Conservation (phyloP, 2,329 filamentous ascomycete species). For the Cladosporium sphaerospermum region DNA sequence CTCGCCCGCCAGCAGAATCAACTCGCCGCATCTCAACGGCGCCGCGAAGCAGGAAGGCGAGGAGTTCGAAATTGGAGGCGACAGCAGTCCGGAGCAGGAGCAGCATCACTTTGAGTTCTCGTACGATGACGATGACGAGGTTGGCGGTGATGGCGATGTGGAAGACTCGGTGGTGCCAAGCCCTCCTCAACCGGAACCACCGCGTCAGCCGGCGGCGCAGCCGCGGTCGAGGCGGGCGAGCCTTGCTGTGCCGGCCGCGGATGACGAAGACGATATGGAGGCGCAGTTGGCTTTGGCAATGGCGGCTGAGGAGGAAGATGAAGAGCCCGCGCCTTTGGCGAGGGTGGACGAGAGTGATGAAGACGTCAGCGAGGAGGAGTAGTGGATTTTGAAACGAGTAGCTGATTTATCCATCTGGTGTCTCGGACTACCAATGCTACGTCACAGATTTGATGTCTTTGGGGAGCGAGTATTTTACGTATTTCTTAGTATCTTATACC, state of each 20-base stretch:
- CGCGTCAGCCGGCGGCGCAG: conserved; percentile 16
- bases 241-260: conserved; percentile 23
- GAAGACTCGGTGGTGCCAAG: conserved; percentile 26
- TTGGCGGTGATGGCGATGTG: conserved; percentile 33
- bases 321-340: conserved; percentile 27
- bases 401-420: too few relatives aligned
- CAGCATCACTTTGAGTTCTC: conserved; percentile 27
- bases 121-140: conserved; percentile 28
- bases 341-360: conserved; percentile 38
- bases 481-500: too few relatives aligned
- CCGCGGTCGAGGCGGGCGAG: conserved; percentile 13
- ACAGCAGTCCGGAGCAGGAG: conserved; percentile 9
- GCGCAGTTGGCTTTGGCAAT: conserved; percentile 37
- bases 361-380: conserved; percentile 29
- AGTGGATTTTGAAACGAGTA: not conserved
- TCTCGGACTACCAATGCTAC: too few relatives aligned
- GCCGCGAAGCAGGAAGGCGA: not conserved
- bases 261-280: conserved; percentile 38
- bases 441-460: too few relatives aligned
- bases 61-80: conserved; percentile 6
- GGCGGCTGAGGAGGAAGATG: conserved; percentile 29
- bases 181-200: conserved; percentile 23
- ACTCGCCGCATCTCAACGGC: conserved; percentile 14
- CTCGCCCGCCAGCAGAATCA: conserved; percentile 22
- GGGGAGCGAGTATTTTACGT: too few relatives aligned